phyloP scores from a whole-genome alignment of 768 basidiomycete species.

The Kwoniella bestiolae region DNA sequence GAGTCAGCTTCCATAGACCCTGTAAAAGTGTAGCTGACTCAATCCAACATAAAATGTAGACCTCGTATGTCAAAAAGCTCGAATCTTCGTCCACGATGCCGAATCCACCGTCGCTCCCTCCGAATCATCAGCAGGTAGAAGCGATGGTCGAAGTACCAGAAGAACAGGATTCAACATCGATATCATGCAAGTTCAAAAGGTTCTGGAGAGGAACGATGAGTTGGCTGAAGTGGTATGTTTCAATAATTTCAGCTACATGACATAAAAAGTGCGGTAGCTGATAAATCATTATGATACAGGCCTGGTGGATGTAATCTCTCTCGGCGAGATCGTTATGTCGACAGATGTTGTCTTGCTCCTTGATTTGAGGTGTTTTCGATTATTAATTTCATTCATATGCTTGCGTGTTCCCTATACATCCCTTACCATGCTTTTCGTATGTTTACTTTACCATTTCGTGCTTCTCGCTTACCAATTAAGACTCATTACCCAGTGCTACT shows the following conservation, averaged over 20 bases:
- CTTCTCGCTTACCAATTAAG: background rate
- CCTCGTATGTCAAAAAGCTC: constrained; percentile 54
- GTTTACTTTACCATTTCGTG: background rate
- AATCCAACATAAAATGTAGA: constrained; percentile 19
- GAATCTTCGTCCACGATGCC: constrained; percentile 50
- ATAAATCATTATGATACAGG: constrained; percentile 21
- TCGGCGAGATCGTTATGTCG: background rate
- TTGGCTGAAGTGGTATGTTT: constrained; percentile 44
- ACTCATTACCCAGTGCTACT: background rate
- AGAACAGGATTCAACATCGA: constrained; percentile 35
- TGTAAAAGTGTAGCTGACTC: constrained; percentile 5
- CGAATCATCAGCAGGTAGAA: constrained; percentile 36
- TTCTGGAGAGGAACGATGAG: constrained; percentile 46
- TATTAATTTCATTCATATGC: background rate
- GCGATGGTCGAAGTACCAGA: constrained; percentile 4
- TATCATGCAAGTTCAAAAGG: constrained; percentile 48
- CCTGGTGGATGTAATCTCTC: constrained; percentile 48
- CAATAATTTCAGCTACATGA: background rate
- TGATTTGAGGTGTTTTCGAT: background rate
- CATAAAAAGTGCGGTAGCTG: constrained; percentile 17
- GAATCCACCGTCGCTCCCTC: constrained; percentile 32
- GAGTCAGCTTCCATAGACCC: constrained; percentile 8
- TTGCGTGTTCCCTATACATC: background rate
- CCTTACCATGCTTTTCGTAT: background rate
- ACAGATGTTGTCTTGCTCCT: constrained; percentile 5